Percentiles rank a stretch among this genome's conserved stretches.
Conservation (phyloP, 1,284 basidiomycete species). For the Fomitopsis palustris region DNA sequence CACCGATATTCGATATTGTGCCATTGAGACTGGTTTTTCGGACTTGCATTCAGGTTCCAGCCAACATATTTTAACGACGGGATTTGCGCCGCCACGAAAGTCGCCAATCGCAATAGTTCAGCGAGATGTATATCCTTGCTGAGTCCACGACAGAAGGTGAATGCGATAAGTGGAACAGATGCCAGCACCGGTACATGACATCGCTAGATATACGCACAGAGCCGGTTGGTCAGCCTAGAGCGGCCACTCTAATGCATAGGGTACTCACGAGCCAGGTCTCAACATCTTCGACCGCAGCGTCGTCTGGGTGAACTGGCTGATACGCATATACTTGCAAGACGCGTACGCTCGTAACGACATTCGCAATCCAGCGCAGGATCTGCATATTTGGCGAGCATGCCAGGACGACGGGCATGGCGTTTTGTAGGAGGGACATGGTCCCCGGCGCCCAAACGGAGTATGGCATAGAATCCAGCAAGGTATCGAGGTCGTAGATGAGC, state of each 20-base stretch:
- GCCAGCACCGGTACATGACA: neutral
- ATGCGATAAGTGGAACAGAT: neutral
- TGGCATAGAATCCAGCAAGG: neutral
- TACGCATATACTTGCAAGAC: neutral
- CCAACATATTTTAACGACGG: neutral
- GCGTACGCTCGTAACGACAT: neutral
- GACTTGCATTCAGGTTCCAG: neutral
- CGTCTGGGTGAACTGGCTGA: neutral
- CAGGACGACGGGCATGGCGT: neutral
- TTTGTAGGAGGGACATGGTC: neutral
- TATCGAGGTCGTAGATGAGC: slow-evolving; percentile 4
- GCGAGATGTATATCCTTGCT: neutral
- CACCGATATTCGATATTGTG: neutral
- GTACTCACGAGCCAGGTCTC: neutral
- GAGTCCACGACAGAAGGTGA: neutral
- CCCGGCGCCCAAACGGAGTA: neutral
- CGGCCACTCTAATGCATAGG: no score
- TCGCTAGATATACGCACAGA: neutral
- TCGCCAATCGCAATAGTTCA: neutral
- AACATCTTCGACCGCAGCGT: neutral
- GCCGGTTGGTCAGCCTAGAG: no score
- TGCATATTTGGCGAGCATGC: slow-evolving; percentile 1
- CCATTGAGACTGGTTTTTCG: neutral
- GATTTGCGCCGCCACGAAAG: neutral
- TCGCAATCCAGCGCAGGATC: slow-evolving; percentile 1